A percentile compares a stretch with the other conserved stretches of the same genome.
Conservation (phyloP, 148 eudicot genomes). For the Vaccinium vitisidaea region DNA sequence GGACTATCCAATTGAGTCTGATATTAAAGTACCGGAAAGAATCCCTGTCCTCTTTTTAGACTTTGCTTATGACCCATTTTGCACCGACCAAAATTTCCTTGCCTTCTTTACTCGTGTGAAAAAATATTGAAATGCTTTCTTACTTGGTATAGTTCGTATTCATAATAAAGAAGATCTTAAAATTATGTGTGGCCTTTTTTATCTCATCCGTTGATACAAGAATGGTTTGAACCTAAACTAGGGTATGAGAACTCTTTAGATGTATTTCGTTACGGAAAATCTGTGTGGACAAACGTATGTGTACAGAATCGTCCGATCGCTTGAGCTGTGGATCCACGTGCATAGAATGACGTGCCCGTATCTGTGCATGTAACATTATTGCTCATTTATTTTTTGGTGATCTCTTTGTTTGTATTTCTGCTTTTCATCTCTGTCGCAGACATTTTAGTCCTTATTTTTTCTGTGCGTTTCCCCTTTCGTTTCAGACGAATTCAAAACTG, state of each 20-base stretch:
- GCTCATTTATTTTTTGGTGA: background rate
- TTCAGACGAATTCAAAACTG: background rate
- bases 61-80: too few species aligned
- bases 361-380: background rate
- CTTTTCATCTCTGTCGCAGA: background rate
- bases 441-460: background rate
- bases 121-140: too few species aligned
- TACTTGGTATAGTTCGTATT: too few species aligned
- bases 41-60: too few species aligned
- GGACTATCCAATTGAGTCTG: too few species aligned
- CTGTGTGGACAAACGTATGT: background rate
- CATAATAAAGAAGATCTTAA: background rate
- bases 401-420: background rate
- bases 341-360: background rate
- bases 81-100: too few species aligned
- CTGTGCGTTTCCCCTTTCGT: background rate
- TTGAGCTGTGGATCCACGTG: background rate
- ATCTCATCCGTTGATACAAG: background rate
- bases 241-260: background rate
- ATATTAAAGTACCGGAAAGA: too few species aligned
- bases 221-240: background rate
- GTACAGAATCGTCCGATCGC: background rate
- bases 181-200: too few species aligned
- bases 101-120: too few species aligned
- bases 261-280: background rate